Evolutionary conservation across 129 eudicot species (phyloP).

Genomic region (Flaveria linearis): DNA sequence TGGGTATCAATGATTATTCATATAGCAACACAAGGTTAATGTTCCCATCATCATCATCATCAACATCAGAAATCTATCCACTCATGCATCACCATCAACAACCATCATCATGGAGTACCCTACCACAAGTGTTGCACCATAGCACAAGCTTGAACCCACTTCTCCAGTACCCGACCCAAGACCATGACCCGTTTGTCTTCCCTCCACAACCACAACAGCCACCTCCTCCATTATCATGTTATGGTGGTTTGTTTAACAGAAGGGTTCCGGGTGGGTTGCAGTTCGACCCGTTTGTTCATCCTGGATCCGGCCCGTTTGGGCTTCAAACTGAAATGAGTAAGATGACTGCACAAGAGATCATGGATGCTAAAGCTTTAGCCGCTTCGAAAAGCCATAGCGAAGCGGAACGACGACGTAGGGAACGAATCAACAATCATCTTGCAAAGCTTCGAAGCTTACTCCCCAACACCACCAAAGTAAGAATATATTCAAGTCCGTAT

Average conservation of each 20-base stretch:
- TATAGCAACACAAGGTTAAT: constrained; percentile 40
- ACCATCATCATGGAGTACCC: constrained; percentile 62
- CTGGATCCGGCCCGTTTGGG: constrained; percentile 70
- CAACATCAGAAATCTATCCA: constrained; percentile 56
- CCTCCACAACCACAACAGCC: constrained; percentile 58
- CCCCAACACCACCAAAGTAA: constrained; percentile 89
- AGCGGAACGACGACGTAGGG: constrained; percentile 90
- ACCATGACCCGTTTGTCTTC: constrained; percentile 65
- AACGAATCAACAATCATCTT: constrained; percentile 85
- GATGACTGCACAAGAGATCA: constrained; percentile 90
- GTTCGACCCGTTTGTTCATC: constrained; percentile 61
- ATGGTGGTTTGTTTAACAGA: constrained; percentile 59
- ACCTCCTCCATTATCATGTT: constrained; percentile 51
- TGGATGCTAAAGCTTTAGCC: constrained; percentile 98
- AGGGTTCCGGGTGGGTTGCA: constrained; percentile 50
- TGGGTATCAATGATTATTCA: constrained; percentile 40
- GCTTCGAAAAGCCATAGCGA: constrained; percentile 97
- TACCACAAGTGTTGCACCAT: constrained; percentile 47
- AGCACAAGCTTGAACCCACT: constrained; percentile 47
- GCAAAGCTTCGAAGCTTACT: constrained; percentile 86
- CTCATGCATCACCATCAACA: constrained; percentile 37
- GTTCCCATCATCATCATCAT: constrained; percentile 42
- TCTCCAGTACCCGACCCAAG: constrained; percentile 46
- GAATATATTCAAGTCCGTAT: constrained; percentile 7
- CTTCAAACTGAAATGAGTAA: constrained; percentile 76